These are phyloP conservation scores for Termitomyces sp. DNA, from an alignment of 768 basidiomycete species.

Conservation along the genomic window DNA sequence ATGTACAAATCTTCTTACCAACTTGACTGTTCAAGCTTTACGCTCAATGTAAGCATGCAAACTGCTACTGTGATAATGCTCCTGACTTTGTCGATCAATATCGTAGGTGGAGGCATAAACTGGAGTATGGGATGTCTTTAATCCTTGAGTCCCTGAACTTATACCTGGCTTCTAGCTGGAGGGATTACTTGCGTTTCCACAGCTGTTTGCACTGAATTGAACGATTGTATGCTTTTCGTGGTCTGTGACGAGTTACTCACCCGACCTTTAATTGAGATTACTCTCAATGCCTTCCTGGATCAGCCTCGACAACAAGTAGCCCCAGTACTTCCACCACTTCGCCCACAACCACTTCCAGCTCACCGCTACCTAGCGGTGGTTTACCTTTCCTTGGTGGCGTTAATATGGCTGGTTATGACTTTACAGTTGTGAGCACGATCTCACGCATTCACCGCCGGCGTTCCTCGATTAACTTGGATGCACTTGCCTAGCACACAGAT, in stretches of 20 bases:
- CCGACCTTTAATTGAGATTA: conserved; percentile 20
- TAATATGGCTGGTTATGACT: conserved; percentile 44
- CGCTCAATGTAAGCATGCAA: conserved; percentile 14
- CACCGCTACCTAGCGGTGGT: conserved; percentile 8
- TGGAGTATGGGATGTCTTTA: conserved; percentile 16
- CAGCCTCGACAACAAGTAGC: conserved; percentile 17
- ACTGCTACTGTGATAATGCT: not conserved
- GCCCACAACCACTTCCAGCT: conserved; percentile 11
- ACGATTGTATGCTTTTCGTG: conserved; percentile 21
- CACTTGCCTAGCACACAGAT: conserved; percentile 21
- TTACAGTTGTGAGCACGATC: conserved; percentile 29
- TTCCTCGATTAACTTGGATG: not conserved
- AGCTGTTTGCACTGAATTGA: conserved; percentile 24
- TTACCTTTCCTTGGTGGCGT: conserved; percentile 40
- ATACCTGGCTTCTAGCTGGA: conserved; percentile 16
- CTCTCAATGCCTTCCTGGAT: conserved; percentile 28
- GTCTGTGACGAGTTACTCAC: not conserved
- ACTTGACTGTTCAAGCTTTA: conserved; percentile 2
- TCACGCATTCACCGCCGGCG: not conserved
- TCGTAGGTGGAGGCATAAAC: conserved; percentile 18
- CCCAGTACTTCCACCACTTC: conserved; percentile 13
- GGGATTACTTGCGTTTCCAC: conserved; percentile 31
- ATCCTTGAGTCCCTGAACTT: not conserved
- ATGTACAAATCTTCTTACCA: not conserved
- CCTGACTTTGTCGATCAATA: not conserved